Evolutionary conservation across 108 stramenopile genomes (phyloP), one percentile per base, ranked within the genome.

Genomic region (Nannochloropsis salina): DNA sequence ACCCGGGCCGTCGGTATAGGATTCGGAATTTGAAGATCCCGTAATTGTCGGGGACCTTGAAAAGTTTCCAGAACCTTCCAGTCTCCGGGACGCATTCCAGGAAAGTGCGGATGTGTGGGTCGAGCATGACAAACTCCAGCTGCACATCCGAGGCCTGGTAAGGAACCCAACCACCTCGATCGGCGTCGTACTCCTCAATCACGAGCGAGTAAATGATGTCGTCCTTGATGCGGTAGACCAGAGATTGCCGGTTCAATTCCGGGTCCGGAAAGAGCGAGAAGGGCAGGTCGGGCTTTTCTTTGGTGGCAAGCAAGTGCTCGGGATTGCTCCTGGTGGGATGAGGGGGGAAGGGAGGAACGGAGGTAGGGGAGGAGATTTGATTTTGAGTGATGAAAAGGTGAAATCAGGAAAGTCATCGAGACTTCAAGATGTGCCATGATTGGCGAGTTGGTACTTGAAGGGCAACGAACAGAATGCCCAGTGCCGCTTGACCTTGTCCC

Each of bases 61-160:
- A 91, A 1, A 45, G 44, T 12, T 88, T 89, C 41, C 42, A 42
- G 87, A 82, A 92, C 8, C 41, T 42, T 11, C 92, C 92, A 43
- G n/a, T 88, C 9, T 44, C 89, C 61, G 15, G 15, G 42, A 85
- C 87, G 41, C 40, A 20, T 8, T 44, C 86, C 41, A 92, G 82
- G 11, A 90, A 90, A 6, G 84, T 91, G 11, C 92, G 74, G 44
- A 91, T 83, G 45, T 90, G 88, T n/a, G 92, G 84, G 87, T 92
- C 92, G 43, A 92, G 91, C 92, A 92, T 92, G 79, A 92, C 91
- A 61, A 92, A 92, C 87, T 92, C 92, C 80, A 92, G 86, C 89
- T 92, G 91, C 44, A 92, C 90, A 41, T 92, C 92, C 5, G 88
- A 87, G 6, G 91, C 87, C 41, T 84, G 31, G 45, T 87, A 91